phyloP scores from a whole-genome alignment of 345 rosid genomes.

The Eucalyptus erythrocorys region DNA sequence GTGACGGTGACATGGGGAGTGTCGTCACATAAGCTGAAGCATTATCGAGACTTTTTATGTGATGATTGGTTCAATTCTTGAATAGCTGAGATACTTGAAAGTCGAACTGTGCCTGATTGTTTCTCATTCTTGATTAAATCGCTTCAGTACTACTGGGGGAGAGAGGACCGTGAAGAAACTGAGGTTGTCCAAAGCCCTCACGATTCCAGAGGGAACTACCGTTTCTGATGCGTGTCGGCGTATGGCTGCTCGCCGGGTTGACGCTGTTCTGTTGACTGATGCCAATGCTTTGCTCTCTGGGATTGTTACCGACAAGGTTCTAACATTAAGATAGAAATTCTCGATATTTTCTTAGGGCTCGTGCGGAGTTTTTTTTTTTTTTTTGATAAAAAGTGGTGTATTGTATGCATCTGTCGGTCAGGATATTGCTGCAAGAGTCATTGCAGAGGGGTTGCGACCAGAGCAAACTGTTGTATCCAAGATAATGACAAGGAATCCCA shows the following conservation, averaged over 20 bases:
- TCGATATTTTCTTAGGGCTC: not conserved
- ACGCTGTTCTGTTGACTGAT: constrained; percentile 85
- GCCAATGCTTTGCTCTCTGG: constrained; percentile 89
- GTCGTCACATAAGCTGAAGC: not conserved
- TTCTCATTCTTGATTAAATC: not conserved
- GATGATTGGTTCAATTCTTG: not conserved
- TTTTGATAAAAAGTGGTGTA: not conserved
- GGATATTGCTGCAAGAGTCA: constrained; percentile 77
- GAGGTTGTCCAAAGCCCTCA: constrained; percentile 83
- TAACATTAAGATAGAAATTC: not conserved
- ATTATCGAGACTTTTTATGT: not conserved
- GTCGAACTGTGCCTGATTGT: not conserved
- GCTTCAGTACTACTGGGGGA: constrained; percentile 21
- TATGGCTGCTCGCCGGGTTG: constrained; percentile 93
- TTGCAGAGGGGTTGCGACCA: constrained; percentile 88
- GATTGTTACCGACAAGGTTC: constrained; percentile 81
- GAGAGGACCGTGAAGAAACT: constrained; percentile 96
- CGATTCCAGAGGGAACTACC: constrained; percentile 87
- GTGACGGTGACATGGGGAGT: not conserved
- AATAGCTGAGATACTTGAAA: not conserved
- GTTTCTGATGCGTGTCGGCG: constrained; percentile 86
- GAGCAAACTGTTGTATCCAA: constrained; percentile 86
- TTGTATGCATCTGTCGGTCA: constrained; percentile 1
- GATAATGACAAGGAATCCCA: constrained; percentile 88
- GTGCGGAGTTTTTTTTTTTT: not conserved